These are phyloP conservation scores for Porphyra umbilicalis DNA, from an alignment of 31 red algal species.

Conservation along the genomic window DNA sequence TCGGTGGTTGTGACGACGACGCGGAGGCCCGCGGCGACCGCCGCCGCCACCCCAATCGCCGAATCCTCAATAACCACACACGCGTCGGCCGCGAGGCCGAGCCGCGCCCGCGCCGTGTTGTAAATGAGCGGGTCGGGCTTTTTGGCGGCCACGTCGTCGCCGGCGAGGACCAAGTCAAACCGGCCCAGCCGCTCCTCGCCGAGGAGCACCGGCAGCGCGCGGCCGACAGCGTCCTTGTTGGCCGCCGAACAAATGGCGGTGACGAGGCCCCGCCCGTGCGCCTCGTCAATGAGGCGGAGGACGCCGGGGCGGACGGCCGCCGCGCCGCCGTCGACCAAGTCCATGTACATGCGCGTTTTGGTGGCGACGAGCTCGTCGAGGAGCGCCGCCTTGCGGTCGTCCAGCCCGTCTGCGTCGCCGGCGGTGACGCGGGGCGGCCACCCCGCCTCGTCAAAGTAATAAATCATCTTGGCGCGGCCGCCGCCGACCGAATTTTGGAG, in stretches of 20 bases:
- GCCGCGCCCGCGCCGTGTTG: constrained; percentile 37
- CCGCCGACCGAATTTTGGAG: constrained; percentile 89
- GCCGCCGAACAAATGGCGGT: constrained; percentile 87
- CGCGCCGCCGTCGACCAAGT: constrained; percentile 29
- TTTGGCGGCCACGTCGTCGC: constrained; percentile 64
- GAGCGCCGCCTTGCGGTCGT: constrained; percentile 6
- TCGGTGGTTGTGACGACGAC: constrained; percentile 81
- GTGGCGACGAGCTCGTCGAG: constrained; percentile 35
- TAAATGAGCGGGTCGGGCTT: constrained; percentile 98
- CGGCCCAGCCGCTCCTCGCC: constrained; percentile 37
- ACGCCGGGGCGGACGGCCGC: constrained; percentile 58
- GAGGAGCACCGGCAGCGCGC: constrained; percentile 49
- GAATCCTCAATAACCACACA: constrained; percentile 96
- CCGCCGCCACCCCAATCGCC: constrained; percentile 77
- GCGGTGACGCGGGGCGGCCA: constrained; percentile 44
- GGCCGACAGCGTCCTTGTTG: constrained; percentile 33
- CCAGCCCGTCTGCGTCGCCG: background rate
- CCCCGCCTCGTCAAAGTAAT: constrained; percentile 79
- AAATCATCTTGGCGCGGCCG: constrained; percentile 91
- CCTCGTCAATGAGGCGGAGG: constrained; percentile 74
- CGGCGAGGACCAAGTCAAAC: constrained; percentile 78
- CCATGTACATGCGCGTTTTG: constrained; percentile 68
- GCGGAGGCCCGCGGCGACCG: constrained; percentile 51
- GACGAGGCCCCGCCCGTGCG: constrained; percentile 30
- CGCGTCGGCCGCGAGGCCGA: constrained; percentile 27